Evolutionary conservation across 2,329 filamentous ascomycete species (phyloP).

Genomic region (Pseudogymnoascus sp.): DNA sequence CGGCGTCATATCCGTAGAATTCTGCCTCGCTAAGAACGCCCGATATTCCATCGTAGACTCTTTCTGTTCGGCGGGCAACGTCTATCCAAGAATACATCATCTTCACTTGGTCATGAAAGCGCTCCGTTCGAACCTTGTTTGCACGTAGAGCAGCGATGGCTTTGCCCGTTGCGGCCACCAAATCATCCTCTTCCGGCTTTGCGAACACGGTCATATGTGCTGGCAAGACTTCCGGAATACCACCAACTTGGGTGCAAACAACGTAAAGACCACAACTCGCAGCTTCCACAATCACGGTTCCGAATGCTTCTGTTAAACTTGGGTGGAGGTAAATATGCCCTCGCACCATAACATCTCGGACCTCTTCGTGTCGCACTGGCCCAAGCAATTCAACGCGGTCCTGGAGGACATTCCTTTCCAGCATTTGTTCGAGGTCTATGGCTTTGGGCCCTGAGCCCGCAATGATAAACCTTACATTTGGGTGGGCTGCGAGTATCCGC

Average conservation of each 20-base stretch:
- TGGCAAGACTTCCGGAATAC: slow-evolving; percentile 92
- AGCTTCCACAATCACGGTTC: slow-evolving; percentile 95
- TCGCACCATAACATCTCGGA: slow-evolving; percentile 93
- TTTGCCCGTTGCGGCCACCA: slow-evolving; percentile 80
- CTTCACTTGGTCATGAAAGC: slow-evolving; percentile 93
- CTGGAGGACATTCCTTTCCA: slow-evolving; percentile 88
- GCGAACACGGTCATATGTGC: slow-evolving; percentile 97
- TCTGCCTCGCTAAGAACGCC: slow-evolving; percentile 78
- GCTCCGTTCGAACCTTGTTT: slow-evolving; percentile 81
- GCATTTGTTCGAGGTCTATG: slow-evolving; percentile 96
- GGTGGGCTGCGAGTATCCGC: slow-evolving; percentile 78
- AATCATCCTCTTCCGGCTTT: slow-evolving; percentile 90
- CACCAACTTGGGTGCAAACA: slow-evolving; percentile 91
- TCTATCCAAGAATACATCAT: slow-evolving; percentile 99
- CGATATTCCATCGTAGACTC: slow-evolving; percentile 89
- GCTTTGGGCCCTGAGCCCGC: slow-evolving; percentile 93
- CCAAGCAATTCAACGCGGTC: slow-evolving; percentile 90
- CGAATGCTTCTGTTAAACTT: slow-evolving; percentile 91
- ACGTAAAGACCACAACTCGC: slow-evolving; percentile 94
- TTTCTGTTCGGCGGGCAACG: slow-evolving; percentile 85
- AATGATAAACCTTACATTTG: slow-evolving; percentile 94
- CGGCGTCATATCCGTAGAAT: slow-evolving; percentile 75
- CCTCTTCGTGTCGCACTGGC: slow-evolving; percentile 88
- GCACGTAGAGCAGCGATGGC: slow-evolving; percentile 81
- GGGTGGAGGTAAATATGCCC: slow-evolving; percentile 96